A percentile compares a stretch with the other conserved stretches of the same genome.
These are phyloP conservation scores for Syzygium oleosum DNA, from an alignment of 345 rosid genomes.

Conservation along the genomic window DNA sequence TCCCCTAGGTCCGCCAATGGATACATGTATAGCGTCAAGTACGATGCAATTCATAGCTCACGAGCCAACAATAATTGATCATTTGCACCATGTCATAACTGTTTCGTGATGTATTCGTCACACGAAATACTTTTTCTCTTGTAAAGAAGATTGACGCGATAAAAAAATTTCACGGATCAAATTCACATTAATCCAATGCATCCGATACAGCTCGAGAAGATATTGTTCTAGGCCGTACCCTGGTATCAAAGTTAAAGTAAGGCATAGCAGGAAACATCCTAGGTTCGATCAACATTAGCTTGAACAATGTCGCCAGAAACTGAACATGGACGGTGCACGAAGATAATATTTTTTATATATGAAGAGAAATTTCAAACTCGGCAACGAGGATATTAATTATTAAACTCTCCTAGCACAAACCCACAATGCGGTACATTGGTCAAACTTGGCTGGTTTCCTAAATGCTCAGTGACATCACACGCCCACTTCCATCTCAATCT, in stretches of 20 bases:
- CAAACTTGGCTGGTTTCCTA: background rate
- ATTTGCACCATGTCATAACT: rapidly evolving
- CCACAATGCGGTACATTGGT: background rate
- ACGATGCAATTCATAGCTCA: background rate
- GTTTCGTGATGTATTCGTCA: background rate
- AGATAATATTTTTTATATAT: background rate
- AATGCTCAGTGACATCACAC: background rate
- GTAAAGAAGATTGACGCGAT: background rate
- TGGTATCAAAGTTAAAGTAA: background rate
- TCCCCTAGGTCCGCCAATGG: background rate
- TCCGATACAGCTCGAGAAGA: background rate
- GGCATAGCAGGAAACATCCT: background rate
- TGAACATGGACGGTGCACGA: background rate
- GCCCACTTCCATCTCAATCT: background rate
- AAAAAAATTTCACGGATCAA: rapidly evolving
- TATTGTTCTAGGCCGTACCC: background rate
- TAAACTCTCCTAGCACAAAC: background rate
- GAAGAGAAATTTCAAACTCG: background rate
- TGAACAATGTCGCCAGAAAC: background rate
- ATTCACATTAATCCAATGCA: background rate
- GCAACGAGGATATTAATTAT: background rate
- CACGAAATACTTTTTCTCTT: background rate
- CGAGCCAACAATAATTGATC: background rate
- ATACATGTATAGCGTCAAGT: background rate
- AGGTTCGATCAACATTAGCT: background rate